Evolutionary conservation across 1,284 basidiomycete species (phyloP), one percentile per base, ranked within the genome.

Genomic region (Erythrobasidium hasegawianum): DNA sequence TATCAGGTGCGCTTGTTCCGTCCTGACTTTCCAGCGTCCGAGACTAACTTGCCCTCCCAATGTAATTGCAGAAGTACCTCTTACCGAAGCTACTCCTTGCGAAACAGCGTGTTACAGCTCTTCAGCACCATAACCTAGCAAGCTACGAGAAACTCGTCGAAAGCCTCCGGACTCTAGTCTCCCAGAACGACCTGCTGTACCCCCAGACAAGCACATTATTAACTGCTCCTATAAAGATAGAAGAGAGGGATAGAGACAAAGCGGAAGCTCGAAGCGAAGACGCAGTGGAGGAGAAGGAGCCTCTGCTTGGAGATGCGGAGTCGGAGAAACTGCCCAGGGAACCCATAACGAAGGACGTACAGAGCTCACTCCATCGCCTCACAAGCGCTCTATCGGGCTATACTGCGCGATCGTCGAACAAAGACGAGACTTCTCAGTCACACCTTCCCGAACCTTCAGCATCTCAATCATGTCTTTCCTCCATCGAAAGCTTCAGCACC

Each of bases 81-180:
- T 38, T 58, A 11, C 64, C 61, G 0, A 59, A 59, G 56, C 49
- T 64, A 4, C 22, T 55, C 2, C 50, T 68, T 39, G 41, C 59
- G 10, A 29, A 45, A 11, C 18, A 57, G 20, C 67, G 64, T 22
- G 29, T 67, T 10, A 47, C 57, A 11, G n/a, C 38, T 11, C 49
- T 67, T 14, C 57, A 67, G n/a, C 57, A 67, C 45, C 57, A 67
- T 27, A 58, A 67, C 52, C 20, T 55, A 7, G 24, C 57, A 5
- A 41, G 43, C 9, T 59, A 59, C 20, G 64, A 59, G 18, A 67
- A 67, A 49, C 57, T 67, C 16, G 47, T 67, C 27, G 11, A 53
- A 8, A 38, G 45, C 14, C 57, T 53, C 4, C 54, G 38, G 10
- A 49, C 62, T 0, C 20, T 57, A n/a, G 62, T 65, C 9, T 49